Conservation (phyloP, 2,329 filamentous ascomycete species). For the Aureobasidium sp. region DNA sequence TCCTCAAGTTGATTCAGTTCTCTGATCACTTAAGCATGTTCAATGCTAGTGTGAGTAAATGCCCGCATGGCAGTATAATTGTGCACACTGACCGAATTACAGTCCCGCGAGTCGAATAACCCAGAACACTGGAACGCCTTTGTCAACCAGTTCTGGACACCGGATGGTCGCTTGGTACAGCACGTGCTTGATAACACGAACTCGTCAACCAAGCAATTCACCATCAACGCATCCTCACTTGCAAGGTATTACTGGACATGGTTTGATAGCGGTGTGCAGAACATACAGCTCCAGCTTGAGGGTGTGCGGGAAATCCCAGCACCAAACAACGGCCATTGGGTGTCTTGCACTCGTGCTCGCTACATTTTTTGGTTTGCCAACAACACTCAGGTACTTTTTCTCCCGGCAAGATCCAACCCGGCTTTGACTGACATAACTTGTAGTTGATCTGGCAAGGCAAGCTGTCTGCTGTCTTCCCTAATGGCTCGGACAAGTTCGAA, state of each 20-base stretch:
- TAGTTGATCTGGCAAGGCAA: slow-evolving; percentile 72
- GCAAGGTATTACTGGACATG: slow-evolving; percentile 86
- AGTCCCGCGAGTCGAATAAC: slow-evolving; percentile 43
- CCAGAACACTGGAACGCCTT: slow-evolving; percentile 73
- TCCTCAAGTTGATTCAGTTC: slow-evolving; percentile 49
- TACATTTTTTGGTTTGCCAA: slow-evolving; percentile 87
- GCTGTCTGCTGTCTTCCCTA: slow-evolving; percentile 72
- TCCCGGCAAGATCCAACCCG: background rate
- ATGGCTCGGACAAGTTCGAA: slow-evolving; percentile 66
- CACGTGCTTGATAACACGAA: slow-evolving; percentile 45
- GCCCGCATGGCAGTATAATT: no score
- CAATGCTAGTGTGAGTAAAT: slow-evolving; percentile 28
- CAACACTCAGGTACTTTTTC: slow-evolving; percentile 65
- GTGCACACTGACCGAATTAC: slow-evolving; percentile 7
- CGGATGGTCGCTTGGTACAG: slow-evolving; percentile 68
- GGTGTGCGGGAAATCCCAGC: slow-evolving; percentile 52
- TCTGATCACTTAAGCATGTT: slow-evolving; percentile 50
- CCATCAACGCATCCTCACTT: slow-evolving; percentile 49
- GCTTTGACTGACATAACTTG: slow-evolving; percentile 20
- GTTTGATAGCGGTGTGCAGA: slow-evolving; percentile 77
- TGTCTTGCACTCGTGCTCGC: slow-evolving; percentile 69
- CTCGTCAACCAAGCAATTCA: slow-evolving; percentile 29
- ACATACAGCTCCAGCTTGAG: slow-evolving; percentile 80
- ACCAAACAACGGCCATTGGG: slow-evolving; percentile 59
- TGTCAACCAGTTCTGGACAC: slow-evolving; percentile 74